Evolutionary conservation across 495 filamentous ascomycete species (phyloP).

Genomic region (Aspergillus conjunctus): DNA sequence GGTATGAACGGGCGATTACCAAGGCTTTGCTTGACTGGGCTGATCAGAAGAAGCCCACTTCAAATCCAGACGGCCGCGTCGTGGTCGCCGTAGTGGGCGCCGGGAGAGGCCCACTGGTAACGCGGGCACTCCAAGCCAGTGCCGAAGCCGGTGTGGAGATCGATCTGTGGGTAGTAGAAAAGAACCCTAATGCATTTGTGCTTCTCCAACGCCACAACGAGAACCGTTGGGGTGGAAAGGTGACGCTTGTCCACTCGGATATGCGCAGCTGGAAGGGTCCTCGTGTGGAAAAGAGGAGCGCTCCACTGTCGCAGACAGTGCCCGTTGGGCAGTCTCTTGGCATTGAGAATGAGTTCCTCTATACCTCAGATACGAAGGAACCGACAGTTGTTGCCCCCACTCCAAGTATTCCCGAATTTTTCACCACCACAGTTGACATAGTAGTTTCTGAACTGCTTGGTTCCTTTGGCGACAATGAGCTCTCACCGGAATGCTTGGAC

Average conservation of each 20-base stretch:
- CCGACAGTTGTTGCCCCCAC: slow-evolving; percentile 12
- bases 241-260: slow-evolving; percentile 89
- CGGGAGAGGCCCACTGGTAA: slow-evolving; percentile 88
- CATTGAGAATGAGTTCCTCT: slow-evolving; percentile 36
- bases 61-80: slow-evolving; percentile 67
- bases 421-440: slow-evolving; percentile 78
- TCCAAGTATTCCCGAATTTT: slow-evolving; percentile 11
- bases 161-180: slow-evolving; percentile 90
- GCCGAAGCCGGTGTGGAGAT: slow-evolving; percentile 72
- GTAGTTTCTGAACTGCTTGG: slow-evolving; percentile 91
- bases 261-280: slow-evolving; percentile 94
- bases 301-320: slow-evolving; percentile 10
- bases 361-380: slow-evolving; percentile 26
- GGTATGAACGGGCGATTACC: slow-evolving; percentile 84
- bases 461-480: slow-evolving; percentile 89
- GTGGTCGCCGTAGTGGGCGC: slow-evolving; percentile 92
- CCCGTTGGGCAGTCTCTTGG: slow-evolving; percentile 40
- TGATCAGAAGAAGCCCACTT: slow-evolving; percentile 68
- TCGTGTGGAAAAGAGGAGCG: slow-evolving; percentile 26
- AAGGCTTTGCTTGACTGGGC: slow-evolving; percentile 82
- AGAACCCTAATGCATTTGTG: slow-evolving; percentile 97
- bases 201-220: slow-evolving; percentile 85
- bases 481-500: slow-evolving; percentile 87
- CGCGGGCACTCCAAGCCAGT: slow-evolving; percentile 79
- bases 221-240: slow-evolving; percentile 68